Conservation (phyloP, 148 eudicot genomes). For the Camellia sinensis region DNA sequence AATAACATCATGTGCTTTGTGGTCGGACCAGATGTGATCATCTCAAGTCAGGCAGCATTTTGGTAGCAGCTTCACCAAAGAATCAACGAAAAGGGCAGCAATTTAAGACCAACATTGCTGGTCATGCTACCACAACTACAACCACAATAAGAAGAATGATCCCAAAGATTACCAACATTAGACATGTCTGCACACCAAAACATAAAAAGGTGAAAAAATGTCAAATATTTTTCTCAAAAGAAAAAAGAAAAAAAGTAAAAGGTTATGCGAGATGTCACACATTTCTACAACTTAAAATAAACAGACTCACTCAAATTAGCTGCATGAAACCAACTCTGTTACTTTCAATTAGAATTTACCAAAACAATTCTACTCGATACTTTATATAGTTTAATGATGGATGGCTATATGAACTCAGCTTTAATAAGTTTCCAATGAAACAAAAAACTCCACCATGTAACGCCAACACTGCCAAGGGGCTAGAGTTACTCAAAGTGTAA, state of each 20-base stretch:
- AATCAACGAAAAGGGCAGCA: constrained; percentile 16
- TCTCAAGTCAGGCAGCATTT: not conserved
- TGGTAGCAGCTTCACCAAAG: constrained; percentile 20
- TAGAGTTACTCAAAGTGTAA: too few relatives aligned
- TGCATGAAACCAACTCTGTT: not conserved
- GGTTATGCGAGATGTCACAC: not conserved
- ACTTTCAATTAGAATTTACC: not conserved
- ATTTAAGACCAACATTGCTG: not conserved
- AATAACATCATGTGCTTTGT: not conserved
- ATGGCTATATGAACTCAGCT: too few relatives aligned
- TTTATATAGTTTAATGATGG: too few relatives aligned
- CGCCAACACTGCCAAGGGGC: too few relatives aligned
- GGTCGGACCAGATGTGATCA: not conserved
- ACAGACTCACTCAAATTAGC: not conserved
- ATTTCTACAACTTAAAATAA: not conserved
- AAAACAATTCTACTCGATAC: too few relatives aligned
- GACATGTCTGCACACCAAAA: constrained; percentile 15
- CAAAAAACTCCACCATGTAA: too few relatives aligned
- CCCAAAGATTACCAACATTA: constrained; percentile 20
- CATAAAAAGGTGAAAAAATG: not conserved
- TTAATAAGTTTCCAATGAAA: too few relatives aligned
- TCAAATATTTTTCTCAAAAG: not conserved
- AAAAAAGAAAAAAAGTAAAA: not conserved
- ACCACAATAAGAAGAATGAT: constrained; percentile 20
- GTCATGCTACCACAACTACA: constrained; percentile 18